These are phyloP conservation scores for Aspergillus sclerotioniger DNA, from an alignment of 495 filamentous ascomycete genomes.

Conservation along the genomic window DNA sequence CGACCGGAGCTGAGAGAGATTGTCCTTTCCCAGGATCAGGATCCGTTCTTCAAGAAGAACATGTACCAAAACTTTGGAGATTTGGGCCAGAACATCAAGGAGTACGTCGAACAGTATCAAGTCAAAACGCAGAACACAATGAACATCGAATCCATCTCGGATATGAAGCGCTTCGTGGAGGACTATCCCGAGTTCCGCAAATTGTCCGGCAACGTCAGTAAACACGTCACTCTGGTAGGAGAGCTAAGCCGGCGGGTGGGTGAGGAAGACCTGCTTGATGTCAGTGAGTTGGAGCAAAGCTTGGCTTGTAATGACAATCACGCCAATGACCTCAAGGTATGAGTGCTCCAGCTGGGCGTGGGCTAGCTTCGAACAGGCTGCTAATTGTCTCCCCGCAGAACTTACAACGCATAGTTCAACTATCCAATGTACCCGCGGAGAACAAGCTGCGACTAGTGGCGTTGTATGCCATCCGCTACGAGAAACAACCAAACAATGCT, in stretches of 20 bases:
- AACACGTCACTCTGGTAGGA: conserved; percentile 93
- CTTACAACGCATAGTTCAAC: conserved; percentile 78
- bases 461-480: conserved; percentile 89
- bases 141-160: conserved; percentile 92
- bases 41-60: conserved; percentile 99
- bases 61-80: conserved; percentile 99
- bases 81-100: conserved; percentile 94
- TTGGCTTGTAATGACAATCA: conserved; percentile 97
- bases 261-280: conserved; percentile 80
- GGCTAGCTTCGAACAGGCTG: background rate
- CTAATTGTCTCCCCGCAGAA: conserved; percentile 47
- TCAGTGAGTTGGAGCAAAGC: conserved; percentile 95
- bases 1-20: conserved; percentile 92
- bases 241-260: conserved; percentile 87
- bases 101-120: conserved; percentile 97
- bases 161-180: conserved; percentile 99
- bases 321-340: conserved; percentile 76
- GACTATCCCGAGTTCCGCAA: conserved; percentile 98
- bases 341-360: conserved; percentile 8
- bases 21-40: conserved; percentile 93
- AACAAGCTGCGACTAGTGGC: conserved; percentile 87
- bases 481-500: conserved; percentile 75
- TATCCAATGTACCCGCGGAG: conserved; percentile 66
- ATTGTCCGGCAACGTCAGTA: conserved; percentile 95
- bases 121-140: conserved; percentile 88